Evolutionary conservation across 441 rosid genomes (phyloP).

Genomic region (Hura crepitans): DNA sequence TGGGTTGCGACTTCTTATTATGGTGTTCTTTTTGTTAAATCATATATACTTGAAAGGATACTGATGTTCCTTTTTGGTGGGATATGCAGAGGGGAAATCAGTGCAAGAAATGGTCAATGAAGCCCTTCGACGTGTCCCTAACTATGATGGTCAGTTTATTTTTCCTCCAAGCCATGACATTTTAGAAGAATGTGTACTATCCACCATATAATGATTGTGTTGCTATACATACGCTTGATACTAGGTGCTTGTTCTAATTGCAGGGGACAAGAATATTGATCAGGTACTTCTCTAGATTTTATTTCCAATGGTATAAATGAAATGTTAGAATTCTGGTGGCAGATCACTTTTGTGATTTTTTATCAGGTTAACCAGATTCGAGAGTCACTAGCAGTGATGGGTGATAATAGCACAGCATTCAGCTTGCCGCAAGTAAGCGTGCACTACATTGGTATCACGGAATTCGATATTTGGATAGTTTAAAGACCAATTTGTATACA

Average conservation of each 20-base stretch:
- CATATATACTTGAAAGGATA: conserved; percentile 13
- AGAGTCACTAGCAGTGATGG: conserved; percentile 90
- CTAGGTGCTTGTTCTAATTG: conserved; percentile 33
- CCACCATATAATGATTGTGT: conserved; percentile 19
- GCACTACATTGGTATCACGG: conserved; percentile 3
- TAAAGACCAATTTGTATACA: too few relatives aligned
- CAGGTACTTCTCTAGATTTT: conserved; percentile 50
- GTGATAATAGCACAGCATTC: conserved; percentile 94
- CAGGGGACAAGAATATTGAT: conserved; percentile 90
- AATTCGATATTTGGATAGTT: neutral
- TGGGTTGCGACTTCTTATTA: conserved; percentile 23
- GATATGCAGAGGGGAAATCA: conserved; percentile 78
- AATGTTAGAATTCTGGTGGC: conserved; percentile 22
- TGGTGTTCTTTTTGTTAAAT: conserved; percentile 13
- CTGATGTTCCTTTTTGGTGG: conserved; percentile 25
- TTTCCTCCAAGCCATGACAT: conserved; percentile 1
- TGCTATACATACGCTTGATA: conserved; percentile 25
- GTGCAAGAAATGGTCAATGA: conserved; percentile 96
- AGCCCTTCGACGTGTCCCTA: conserved; percentile 86
- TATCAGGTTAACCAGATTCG: conserved; percentile 90
- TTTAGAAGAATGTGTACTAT: conserved; percentile 21
- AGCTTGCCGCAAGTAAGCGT: conserved; percentile 91
- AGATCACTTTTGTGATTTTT: conserved; percentile 15
- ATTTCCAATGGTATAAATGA: conserved; percentile 16
- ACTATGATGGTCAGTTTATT: conserved; percentile 62